Conservation (phyloP, 2,329 filamentous ascomycete species). For the Pseudogymnoascus sp. region DNA sequence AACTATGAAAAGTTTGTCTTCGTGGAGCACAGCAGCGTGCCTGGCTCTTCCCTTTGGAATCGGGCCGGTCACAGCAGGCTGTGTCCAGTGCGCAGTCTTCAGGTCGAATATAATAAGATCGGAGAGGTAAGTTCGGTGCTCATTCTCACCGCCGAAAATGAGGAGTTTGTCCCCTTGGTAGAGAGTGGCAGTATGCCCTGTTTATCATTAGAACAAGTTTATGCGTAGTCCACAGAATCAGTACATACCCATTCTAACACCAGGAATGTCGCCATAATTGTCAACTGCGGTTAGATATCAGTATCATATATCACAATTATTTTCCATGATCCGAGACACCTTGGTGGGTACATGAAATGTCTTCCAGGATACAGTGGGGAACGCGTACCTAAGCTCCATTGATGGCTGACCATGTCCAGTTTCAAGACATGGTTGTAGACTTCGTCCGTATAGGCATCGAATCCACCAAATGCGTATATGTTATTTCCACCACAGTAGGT, state of each 20-base stretch:
- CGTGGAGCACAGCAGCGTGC: slow-evolving; percentile 84
- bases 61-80: slow-evolving; percentile 77
- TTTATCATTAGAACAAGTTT: slow-evolving; percentile 10
- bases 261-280: slow-evolving; percentile 97
- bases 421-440: slow-evolving; percentile 96
- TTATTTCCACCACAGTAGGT: slow-evolving; percentile 98
- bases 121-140: slow-evolving; percentile 89
- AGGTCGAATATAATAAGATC: slow-evolving; percentile 96
- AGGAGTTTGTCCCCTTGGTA: slow-evolving; percentile 94
- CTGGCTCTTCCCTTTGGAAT: slow-evolving; percentile 84
- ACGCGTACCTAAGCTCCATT: slow-evolving; percentile 63
- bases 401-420: slow-evolving; percentile 77
- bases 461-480: slow-evolving; percentile 96
- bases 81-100: slow-evolving; percentile 89
- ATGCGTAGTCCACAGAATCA: slow-evolving; percentile 6
- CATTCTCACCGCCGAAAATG: slow-evolving; percentile 96
- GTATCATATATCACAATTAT: not conserved
- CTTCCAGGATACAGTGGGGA: not conserved
- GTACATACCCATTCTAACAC: slow-evolving; percentile 82
- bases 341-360: slow-evolving; percentile 4
- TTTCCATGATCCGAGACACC: not conserved
- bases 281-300: slow-evolving; percentile 51
- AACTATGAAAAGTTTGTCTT: slow-evolving; percentile 93
- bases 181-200: slow-evolving; percentile 88
- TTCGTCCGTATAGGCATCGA: slow-evolving; percentile 98